Base-by-base conservation (phyloP, 495 filamentous ascomycete genomes). In the Penicillium nucicola region DNA sequence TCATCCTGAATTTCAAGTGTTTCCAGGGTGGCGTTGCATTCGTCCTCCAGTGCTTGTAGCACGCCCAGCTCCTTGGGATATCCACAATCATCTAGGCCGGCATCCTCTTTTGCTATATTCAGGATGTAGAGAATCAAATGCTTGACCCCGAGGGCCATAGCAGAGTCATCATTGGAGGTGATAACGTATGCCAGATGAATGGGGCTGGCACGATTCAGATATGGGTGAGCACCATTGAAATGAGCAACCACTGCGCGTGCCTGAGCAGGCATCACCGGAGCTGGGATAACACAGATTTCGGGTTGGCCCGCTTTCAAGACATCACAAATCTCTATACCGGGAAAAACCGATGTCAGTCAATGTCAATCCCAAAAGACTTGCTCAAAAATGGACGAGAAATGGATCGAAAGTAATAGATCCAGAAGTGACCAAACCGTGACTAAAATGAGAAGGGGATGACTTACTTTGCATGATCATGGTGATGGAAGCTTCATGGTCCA, bases 191-290 rank as follows among this genome's bases (percentile, higher is more conserved):
- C 40, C 15, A 58, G 22, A 13, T 56, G 54, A 25, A 72, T 56
- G 3, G 63, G 57, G 9, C 71, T 67, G 0, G 65, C 71, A 1
- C 69, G 62, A 20, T 43, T 36, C 5, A 75, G 61, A 42, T 65
- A 72, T 2, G 68, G 69, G 18, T 70, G 47, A 3, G 19, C 15
- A 2, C 15, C 28, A 5, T 61, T 47, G 43, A 71, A 70, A 8
- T 46, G 53, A 8, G 62, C 68, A 6, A 59, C 9, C 0, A 50
- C 25, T 28, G 25, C 25, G 25, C 7, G 7, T 6, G 25, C n/a
- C n/a, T n/a, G n/a, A n/a, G n/a, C n/a, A n/a, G n/a, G n/a, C 28
- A 33, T 20, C 15, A 33, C 11, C 9, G 40, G 35, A 1, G n/a
- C 35, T 9, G 3, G 42, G 38, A 4, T 20, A n/a, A 23, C 23